Evolutionary conservation across 345 rosid genomes (phyloP), one percentile per base, ranked within the genome.

Genomic region (Sisymbrium irio): DNA sequence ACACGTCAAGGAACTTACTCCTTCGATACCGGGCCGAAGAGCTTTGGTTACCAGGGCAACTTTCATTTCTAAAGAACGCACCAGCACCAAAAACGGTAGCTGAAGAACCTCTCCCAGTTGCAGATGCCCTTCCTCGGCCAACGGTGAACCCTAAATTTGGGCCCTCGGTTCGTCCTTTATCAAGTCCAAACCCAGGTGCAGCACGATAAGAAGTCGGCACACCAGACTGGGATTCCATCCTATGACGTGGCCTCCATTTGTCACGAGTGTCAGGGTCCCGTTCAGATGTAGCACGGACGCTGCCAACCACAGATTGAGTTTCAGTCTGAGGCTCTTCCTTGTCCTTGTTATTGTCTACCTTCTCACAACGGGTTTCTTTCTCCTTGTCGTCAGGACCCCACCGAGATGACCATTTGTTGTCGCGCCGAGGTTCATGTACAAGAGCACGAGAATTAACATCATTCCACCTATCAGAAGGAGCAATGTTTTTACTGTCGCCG

Each of bases 311-410:
- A 75, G 82, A 72, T 67, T 78, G 89, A 44, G 77, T 87, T 9
- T 92, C 97, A 50, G 15, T 76, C 50, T 83, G 91, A 73, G 58
- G 44, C 69, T 84, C 96, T 62, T 89, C 96, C 77, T 87, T 87
- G 70, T 84, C 87, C 66, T 86, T 87, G 69, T 81, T 89, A 40
- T 22, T 75, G 55, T 91, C 95, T 63, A 83, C 67, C 83, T 73
- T 94, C 77, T 89, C 97, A 54, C 19, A 65, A 35, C 88, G 90
- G 39, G 85, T 74, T 62, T 89, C 96, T 73, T 84, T 94, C 57
- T 87, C 98, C 77, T 85, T 91, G 65, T 88, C 98, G 28, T 91
- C 97, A 71, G 97, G 96, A 78, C 98, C 97, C 98, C 97, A 94
- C 65, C 97, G 84, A 13, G 96, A 88, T 15, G 96, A 85, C 98